Conservation (phyloP, 2,329 filamentous ascomycete species). For the Verticillium longisporum region DNA sequence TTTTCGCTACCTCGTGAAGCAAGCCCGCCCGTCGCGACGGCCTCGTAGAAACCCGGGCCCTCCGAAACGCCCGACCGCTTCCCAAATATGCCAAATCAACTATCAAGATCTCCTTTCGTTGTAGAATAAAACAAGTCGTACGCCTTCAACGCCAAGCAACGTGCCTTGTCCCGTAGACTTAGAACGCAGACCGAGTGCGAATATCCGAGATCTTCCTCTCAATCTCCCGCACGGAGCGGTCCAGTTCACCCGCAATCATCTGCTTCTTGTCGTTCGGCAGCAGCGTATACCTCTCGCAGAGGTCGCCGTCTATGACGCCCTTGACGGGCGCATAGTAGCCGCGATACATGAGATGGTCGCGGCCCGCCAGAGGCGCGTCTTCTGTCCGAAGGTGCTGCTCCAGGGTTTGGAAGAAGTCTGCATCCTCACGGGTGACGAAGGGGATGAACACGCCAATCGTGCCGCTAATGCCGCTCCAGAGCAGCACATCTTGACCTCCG, state of each 20-base stretch:
- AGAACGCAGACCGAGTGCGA: slow-evolving; percentile 53
- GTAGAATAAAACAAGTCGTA: neutral
- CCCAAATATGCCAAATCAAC: no score
- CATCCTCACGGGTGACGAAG: slow-evolving; percentile 84
- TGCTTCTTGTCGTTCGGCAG: slow-evolving; percentile 85
- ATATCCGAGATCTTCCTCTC: slow-evolving; percentile 86
- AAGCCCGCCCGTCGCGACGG: neutral
- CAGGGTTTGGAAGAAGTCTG: slow-evolving; percentile 94
- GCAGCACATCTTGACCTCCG: slow-evolving; percentile 81
- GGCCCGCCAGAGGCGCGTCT: slow-evolving; percentile 79
- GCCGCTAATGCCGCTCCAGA: slow-evolving; percentile 93
- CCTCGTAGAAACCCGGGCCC: neutral
- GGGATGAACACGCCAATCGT: slow-evolving; percentile 91
- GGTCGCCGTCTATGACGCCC: slow-evolving; percentile 91
- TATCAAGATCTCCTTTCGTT: no score
- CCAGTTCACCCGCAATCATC: slow-evolving; percentile 89
- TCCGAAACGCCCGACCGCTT: neutral
- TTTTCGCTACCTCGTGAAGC: neutral
- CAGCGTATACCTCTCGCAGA: slow-evolving; percentile 86
- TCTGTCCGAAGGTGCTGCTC: slow-evolving; percentile 83
- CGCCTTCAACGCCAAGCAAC: neutral
- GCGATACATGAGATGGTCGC: slow-evolving; percentile 93
- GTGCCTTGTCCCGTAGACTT: slow-evolving; percentile 7
- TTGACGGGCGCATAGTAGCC: slow-evolving; percentile 96
- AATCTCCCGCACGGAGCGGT: slow-evolving; percentile 85